Base-by-base conservation (phyloP, 1,284 basidiomycete genomes). In the Apiotrichum gamsii region DNA sequence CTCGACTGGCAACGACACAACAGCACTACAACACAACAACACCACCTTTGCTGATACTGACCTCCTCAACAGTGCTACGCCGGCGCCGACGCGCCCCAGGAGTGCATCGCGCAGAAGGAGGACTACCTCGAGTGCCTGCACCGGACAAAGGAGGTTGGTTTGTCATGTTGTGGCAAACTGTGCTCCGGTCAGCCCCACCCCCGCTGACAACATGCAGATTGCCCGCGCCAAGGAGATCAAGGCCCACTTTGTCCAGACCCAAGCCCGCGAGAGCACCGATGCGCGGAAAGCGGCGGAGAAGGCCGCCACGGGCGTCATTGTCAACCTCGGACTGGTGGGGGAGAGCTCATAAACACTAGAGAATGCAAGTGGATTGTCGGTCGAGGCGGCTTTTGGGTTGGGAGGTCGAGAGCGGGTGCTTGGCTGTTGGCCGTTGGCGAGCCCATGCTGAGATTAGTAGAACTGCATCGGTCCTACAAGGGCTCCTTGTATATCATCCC, bases 81-180 rank as follows among this genome's bases (percentile, higher is more conserved):
- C 9, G 77, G 81, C 50, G 82, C 90, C 39, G 88, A 93, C 57
- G 76, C 76, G 38, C 88, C 90, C 1, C 71, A 74, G 37, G 77
- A 88, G 62, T 96, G 91, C 72, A 72, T 78, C 15, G 72, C 77
- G 15, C 83, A 83, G 57, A 83, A 82, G 53, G 87, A 87, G 56
- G 91, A 95, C 72, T 96, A 96, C 75, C 70, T 95, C 49, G 90
- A 95, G 72, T 96, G 93, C 72, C 75, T 96, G 51, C 91, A 95
- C 70, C 83, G 86, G 66, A 84, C 81, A 35, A 89, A 94, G 72
- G 90, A 94, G 82, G 91, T 90, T n/a, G n/a, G n/a, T n/a, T n/a
- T n/a, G n/a, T n/a, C n/a, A n/a, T n/a, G n/a, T n/a, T n/a, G n/a
- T 54, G 51, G 75, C 57, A 5, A 18, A 20, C 10, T 18, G 19